These are phyloP conservation scores for Ramaria sp. DNA, from an alignment of 768 basidiomycete genomes.

Conservation along the genomic window DNA sequence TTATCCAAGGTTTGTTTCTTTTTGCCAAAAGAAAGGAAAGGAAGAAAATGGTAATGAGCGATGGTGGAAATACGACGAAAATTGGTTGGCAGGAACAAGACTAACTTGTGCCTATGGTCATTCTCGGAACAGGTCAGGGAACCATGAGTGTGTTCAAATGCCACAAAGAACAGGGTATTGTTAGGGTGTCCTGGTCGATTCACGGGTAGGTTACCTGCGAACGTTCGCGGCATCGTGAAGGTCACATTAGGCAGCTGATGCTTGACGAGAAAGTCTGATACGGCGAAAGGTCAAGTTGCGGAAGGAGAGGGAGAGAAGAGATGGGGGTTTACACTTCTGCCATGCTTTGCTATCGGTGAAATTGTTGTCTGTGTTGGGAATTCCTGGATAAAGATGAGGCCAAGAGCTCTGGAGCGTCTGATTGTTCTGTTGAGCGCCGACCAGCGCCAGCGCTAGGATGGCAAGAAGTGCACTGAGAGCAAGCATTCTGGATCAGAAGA, in stretches of 20 bases:
- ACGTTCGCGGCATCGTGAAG: slow-evolving; percentile 22
- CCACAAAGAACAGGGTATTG: slow-evolving; percentile 31
- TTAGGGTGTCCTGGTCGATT: slow-evolving; percentile 23
- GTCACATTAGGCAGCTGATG: slow-evolving; percentile 24
- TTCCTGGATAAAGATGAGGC: slow-evolving; percentile 3
- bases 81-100: neutral
- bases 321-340: slow-evolving; percentile 2
- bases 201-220: slow-evolving; percentile 26
- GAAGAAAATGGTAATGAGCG: neutral
- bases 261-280: slow-evolving; percentile 25
- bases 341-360: slow-evolving; percentile 5
- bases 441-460: too few relatives aligned
- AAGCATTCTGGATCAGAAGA: too few relatives aligned
- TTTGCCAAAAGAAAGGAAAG: too few relatives aligned
- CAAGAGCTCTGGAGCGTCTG: neutral
- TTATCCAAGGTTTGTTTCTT: slow-evolving; percentile 12
- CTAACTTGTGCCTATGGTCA: too few relatives aligned
- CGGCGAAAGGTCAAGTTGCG: neutral
- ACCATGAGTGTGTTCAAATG: slow-evolving; percentile 25
- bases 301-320: neutral
- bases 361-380: slow-evolving; percentile 1
- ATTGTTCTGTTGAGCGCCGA: neutral
- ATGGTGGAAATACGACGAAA: neutral
- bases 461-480: too few relatives aligned
- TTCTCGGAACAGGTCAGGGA: slow-evolving; percentile 21